Evolutionary conservation across 345 rosid species (phyloP), one percentile per base, ranked within the genome.

Genomic region (Brassica nigra): DNA sequence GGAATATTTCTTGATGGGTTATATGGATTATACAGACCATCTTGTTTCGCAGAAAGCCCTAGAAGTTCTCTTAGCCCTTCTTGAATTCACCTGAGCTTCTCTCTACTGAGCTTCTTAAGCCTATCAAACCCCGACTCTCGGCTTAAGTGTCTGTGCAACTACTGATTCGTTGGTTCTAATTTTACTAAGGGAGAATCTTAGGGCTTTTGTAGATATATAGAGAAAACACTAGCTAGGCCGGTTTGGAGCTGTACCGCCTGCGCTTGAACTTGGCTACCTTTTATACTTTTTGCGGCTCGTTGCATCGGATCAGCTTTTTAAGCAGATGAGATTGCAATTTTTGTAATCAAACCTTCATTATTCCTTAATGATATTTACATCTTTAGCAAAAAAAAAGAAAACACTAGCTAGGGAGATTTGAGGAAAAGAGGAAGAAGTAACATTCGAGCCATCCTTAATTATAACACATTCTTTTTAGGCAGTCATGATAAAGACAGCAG

Each of bases 11-110:
- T 95, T 79, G 27, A 89, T 90, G 92, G 95, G 93, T 30, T 95
- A 86, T 95, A 86, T 14, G 93, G 97, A 15, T 82, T 95, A 79
- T 89, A 89, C 68, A 86, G 92, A 62, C 99, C 97, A 9, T 75
- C 86, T 76, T 87, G 80, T 59, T 78, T 89, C 59, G 76, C 84
- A 6, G 90, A 76, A 75, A 95, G 99, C 85, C 99, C 98, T 0
- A 88, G 97, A 78, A 93, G 99, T 67, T 92, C 97, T 0, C 86
- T 95, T 61, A 90, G 91, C 84, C 97, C 91, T 8, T 82, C 89
- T 34, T 90, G 95, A 80, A 93, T 95, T 88, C 98, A 12, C 97
- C 97, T 0, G 97, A 95, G 83, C 99, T 95, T 34, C 97, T 95
- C 49, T 90, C 99, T 12, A 98, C 99, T 4, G 98, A 93, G 18